These are phyloP conservation scores for Mortierella sp. DNA, from an alignment of 371 early-diverging fungal genomes.

Conservation along the genomic window DNA sequence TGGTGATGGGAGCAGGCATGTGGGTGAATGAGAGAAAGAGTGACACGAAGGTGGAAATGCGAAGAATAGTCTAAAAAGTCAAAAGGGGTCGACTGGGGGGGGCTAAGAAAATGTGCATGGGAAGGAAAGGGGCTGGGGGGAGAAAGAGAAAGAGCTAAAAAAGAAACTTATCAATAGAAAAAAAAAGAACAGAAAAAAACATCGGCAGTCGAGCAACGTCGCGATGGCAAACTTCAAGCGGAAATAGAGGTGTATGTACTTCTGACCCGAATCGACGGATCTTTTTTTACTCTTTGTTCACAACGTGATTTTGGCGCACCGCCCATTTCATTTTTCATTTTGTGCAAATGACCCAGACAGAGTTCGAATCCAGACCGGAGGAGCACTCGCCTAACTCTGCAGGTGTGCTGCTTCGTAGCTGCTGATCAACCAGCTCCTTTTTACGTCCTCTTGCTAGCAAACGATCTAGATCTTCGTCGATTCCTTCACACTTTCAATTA, in stretches of 20 bases:
- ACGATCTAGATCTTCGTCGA: not conserved
- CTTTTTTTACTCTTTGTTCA: too few species aligned
- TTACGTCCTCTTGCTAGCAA: not conserved
- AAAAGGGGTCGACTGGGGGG: not conserved
- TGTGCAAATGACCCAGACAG: not conserved
- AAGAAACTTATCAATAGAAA: not conserved
- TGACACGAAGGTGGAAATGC: not conserved
- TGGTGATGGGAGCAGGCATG: constrained; percentile 5
- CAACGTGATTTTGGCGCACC: not conserved
- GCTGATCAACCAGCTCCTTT: not conserved
- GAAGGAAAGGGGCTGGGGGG: not conserved
- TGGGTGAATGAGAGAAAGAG: not conserved
- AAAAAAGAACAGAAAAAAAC: not conserved
- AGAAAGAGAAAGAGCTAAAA: not conserved
- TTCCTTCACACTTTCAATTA: not conserved
- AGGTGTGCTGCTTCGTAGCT: not conserved
- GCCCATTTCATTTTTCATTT: not conserved
- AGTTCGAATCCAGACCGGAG: constrained; percentile 10
- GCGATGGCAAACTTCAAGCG: too few species aligned
- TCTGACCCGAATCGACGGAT: too few species aligned
- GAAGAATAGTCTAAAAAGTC: not conserved
- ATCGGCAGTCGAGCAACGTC: too few species aligned
- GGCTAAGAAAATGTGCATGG: too few species aligned
- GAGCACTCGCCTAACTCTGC: not conserved
- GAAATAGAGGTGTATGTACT: too few species aligned